These are phyloP conservation scores for Ampelomyces quisqualis DNA, from an alignment of 2,329 filamentous ascomycete genomes.

Conservation along the genomic window DNA sequence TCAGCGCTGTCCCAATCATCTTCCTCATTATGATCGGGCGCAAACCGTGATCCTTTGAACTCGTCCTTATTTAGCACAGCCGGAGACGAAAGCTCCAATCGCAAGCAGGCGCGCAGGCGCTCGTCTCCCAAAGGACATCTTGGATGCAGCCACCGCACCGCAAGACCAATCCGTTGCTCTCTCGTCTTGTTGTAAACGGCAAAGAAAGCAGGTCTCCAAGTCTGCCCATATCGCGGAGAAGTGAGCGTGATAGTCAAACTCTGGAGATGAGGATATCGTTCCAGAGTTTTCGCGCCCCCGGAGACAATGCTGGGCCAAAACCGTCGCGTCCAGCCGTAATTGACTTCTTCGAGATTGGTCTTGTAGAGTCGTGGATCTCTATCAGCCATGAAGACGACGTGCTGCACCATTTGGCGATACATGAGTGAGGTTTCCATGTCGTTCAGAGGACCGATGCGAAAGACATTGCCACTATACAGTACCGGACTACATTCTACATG, in stretches of 20 bases:
- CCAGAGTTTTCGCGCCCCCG: slow-evolving; percentile 16
- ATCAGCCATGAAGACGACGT: slow-evolving; percentile 25
- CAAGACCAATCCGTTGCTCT: slow-evolving; percentile 28
- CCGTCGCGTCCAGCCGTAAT: slow-evolving; percentile 29
- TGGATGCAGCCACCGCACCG: slow-evolving; percentile 27
- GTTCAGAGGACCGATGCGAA: slow-evolving; percentile 32
- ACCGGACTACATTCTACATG: slow-evolving; percentile 47
- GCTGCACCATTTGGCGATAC: slow-evolving; percentile 24
- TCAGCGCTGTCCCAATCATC: slow-evolving; percentile 32
- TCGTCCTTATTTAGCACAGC: slow-evolving; percentile 13
- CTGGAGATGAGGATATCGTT: slow-evolving; percentile 27
- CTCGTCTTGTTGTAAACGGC: slow-evolving; percentile 25
- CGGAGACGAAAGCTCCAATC: slow-evolving; percentile 27
- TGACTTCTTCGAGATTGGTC: slow-evolving; percentile 25
- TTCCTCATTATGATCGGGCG: slow-evolving; percentile 16
- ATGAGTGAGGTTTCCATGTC: slow-evolving; percentile 15
- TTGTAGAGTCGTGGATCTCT: slow-evolving; percentile 25
- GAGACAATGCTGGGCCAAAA: slow-evolving; percentile 33
- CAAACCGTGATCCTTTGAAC: slow-evolving; percentile 25
- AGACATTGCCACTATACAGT: slow-evolving; percentile 52
- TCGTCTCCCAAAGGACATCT: slow-evolving; percentile 24
- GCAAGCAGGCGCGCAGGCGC: slow-evolving; percentile 24
- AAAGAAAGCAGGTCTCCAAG: slow-evolving; percentile 32
- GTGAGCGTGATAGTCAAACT: slow-evolving; percentile 29
- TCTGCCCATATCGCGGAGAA: slow-evolving; percentile 11